Base-by-base conservation (phyloP, 2,329 filamentous ascomycete genomes). In the Fusarium goolgardi region DNA sequence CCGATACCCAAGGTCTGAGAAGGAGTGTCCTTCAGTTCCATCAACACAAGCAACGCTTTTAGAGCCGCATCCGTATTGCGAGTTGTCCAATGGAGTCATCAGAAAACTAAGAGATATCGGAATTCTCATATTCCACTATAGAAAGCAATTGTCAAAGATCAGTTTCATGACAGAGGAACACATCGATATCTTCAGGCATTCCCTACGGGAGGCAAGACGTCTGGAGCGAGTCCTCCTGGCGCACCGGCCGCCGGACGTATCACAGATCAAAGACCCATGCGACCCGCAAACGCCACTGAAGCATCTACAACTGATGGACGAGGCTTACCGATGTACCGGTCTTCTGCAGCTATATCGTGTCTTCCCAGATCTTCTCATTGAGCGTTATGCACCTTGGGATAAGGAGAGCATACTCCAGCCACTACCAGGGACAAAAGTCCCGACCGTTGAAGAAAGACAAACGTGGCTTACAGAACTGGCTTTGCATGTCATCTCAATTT, bases 331-430 rank as follows among this genome's bases (percentile, higher is more conserved):
- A 13, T 23, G 16, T 23, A 59, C 41, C 6, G 56, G 56, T 2
- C 3, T 59, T 5, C 20, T 59, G 34, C 56, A 59, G 7, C 27
- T 59, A 2, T 59, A 59, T 1, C 53, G 56, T 6, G 56, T 59
- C 1, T 59, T 59, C 29, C 56, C 56, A 7, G 56, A 59, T 16
- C 43, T 59, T 9, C n/a, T 59, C 10, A 58, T 20, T 7, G 53
- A 58, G 10, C 23, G 53, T 3, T 50, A 59, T 6, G 8, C 41
- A 2, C 53, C 53, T 2, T 59, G 56, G 56, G 20, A 23, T 1
- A 50, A 58, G 2, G 16, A 41, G 7, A 27, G 18, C 3, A 58
- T 59, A 18, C 10, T 58, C 1, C 35, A 25, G 2, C 29, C 56
- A 11, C 15, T 25, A 1, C 53, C 41, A 1, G 43, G 23, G 13